A percentile compares a stretch with the other conserved stretches of the same genome.
phyloP scores from a whole-genome alignment of 352 stramenopile genomes.

The Hyaloperonospora arabidopsidis region DNA sequence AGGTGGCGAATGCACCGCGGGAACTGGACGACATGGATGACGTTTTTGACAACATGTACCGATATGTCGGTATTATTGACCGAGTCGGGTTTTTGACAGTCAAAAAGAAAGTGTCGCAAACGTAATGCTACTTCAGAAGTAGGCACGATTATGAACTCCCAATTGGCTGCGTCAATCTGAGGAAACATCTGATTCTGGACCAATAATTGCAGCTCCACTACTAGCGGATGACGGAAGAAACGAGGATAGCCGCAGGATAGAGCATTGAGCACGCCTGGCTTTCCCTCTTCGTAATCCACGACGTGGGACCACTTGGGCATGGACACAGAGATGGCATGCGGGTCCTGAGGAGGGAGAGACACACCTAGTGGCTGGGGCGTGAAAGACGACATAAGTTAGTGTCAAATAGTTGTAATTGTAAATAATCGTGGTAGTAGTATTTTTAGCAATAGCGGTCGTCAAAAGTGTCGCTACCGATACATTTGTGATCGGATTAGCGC shows the following conservation, averaged over 20 bases:
- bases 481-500: too few relatives aligned
- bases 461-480: too few relatives aligned
- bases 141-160: conserved; percentile 45
- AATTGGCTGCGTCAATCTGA: conserved; percentile 12
- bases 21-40: conserved; percentile 71
- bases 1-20: conserved; percentile 32
- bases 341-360: conserved; percentile 59
- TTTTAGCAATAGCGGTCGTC: too few relatives aligned
- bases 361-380: conserved; percentile 50
- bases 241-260: conserved; percentile 88
- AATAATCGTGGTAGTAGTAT: too few relatives aligned
- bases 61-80: conserved; percentile 26
- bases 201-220: conserved; percentile 53
- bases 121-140: conserved; percentile 46
- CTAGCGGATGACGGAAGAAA: conserved; percentile 87
- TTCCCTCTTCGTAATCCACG: conserved; percentile 87
- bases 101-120: conserved; percentile 62
- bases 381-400: conserved; percentile 6
- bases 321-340: conserved; percentile 75
- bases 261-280: conserved; percentile 46
- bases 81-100: conserved; percentile 19
- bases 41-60: conserved; percentile 37
- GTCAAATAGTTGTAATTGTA: too few relatives aligned
- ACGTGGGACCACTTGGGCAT: conserved; percentile 80
- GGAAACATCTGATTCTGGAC: conserved; percentile 25